Conservation (phyloP, 495 filamentous ascomycete species). For the Chaetomidium leptoderma region DNA sequence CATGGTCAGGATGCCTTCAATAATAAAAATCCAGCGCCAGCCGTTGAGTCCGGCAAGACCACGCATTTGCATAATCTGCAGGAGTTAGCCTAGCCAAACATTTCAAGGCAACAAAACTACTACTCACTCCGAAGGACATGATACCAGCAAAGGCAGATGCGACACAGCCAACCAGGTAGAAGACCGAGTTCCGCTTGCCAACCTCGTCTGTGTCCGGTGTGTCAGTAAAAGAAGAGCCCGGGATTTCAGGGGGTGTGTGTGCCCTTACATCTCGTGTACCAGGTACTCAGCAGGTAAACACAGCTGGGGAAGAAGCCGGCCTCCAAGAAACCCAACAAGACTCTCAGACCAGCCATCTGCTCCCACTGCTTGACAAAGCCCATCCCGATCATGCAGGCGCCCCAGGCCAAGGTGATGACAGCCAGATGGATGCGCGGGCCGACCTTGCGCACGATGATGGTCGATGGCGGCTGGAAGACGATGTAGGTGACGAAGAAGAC, state of each 20-base stretch:
- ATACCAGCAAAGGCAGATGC: slow-evolving; percentile 61
- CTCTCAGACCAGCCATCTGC: slow-evolving; percentile 50
- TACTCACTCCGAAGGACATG: slow-evolving; percentile 53
- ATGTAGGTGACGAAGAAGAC: slow-evolving; percentile 67
- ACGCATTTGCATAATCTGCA: slow-evolving; percentile 53
- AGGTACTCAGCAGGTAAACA: slow-evolving; percentile 59
- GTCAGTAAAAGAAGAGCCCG: not conserved
- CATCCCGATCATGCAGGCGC: slow-evolving; percentile 55
- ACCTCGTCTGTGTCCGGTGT: slow-evolving; percentile 49
- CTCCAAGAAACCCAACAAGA: slow-evolving; percentile 60
- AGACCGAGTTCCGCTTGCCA: slow-evolving; percentile 59
- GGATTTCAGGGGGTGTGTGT: not conserved
- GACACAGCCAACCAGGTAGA: slow-evolving; percentile 60
- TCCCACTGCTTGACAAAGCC: slow-evolving; percentile 54
- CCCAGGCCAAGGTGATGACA: slow-evolving; percentile 50
- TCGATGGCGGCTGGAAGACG: slow-evolving; percentile 57
- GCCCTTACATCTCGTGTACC: slow-evolving; percentile 55
- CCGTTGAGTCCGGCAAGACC: slow-evolving; percentile 47
- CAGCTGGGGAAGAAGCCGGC: slow-evolving; percentile 62
- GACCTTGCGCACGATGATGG: slow-evolving; percentile 55
- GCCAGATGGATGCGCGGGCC: slow-evolving; percentile 56
- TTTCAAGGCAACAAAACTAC: not conserved
- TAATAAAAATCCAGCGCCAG: slow-evolving; percentile 64
- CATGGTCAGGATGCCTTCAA: slow-evolving; percentile 52
- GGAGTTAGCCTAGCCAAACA: not conserved